Base-by-base conservation (phyloP, 176 grass and related monocot genomes). In the Elaeis guineensis region DNA sequence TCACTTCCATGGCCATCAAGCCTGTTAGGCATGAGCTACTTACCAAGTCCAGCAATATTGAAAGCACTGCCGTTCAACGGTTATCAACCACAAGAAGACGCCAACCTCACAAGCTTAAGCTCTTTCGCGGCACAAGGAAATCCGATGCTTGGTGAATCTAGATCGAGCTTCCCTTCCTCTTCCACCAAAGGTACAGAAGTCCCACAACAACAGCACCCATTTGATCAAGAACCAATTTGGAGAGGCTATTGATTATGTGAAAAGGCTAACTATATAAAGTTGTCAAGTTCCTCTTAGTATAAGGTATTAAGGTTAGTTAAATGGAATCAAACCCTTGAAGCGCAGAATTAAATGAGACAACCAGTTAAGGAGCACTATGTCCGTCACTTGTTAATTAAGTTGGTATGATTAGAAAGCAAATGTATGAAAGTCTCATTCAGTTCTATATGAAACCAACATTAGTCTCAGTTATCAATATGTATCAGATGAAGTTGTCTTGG, bases 101-200 rank as follows among this genome's bases (percentile, higher is more conserved):
- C 22, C 44, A 61, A 61, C 30, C 5, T 49, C 21, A 48, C 44
- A 52, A 50, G 6, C 44, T 23, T 70, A 15, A 59, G 16, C 32
- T n/a, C 54, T 21, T 58, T 70, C 44, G 20, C 22, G 9, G 30
- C 56, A 6, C 57, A 52, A 28, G 57, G 21, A 21, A 48, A 56
- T 25, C 53, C 5, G 4, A 21, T 69, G 25, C 57, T 69, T 21
- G 30, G 16, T 49, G 54, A 49, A 19, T 22, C 26, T 6, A 69
- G 58, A 56, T 69, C 21, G 28, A 69, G 19, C 53, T 69, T 69
- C n/a, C 11, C 48, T 61, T 23, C 32, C n/a, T 51, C 69, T 30
- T 71, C 69, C 11, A 52, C 69, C 17, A 50, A 21, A 12, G 69
- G 49, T 14, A 1, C 29, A 18, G 48, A 52, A 12, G 50, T 19